Evolutionary conservation across 352 stramenopile genomes (phyloP).

Genomic region (Thalassiosira mediterranea): DNA sequence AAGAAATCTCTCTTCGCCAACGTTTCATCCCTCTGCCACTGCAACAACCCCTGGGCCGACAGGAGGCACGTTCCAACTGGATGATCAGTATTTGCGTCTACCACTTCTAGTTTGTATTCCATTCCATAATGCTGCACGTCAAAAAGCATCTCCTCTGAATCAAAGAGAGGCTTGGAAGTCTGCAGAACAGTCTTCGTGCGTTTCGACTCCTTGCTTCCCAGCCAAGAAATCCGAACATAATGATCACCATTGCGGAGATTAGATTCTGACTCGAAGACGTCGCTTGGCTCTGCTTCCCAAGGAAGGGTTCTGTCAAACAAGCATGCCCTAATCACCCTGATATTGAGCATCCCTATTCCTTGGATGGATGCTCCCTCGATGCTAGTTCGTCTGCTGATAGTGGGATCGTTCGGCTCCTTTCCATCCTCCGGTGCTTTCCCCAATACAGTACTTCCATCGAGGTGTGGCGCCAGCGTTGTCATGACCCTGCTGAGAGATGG

Average conservation of each 20-base stretch:
- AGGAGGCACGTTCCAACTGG: slow-evolving; percentile 69
- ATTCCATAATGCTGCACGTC: slow-evolving; percentile 60
- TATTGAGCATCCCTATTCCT: slow-evolving; percentile 65
- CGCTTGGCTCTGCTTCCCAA: slow-evolving; percentile 54
- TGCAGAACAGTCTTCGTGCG: slow-evolving; percentile 75
- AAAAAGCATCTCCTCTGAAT: slow-evolving; percentile 74
- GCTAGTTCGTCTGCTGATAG: no score
- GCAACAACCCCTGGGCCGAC: slow-evolving; percentile 72
- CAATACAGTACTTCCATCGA: slow-evolving; percentile 1
- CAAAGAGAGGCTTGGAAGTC: slow-evolving; percentile 71
- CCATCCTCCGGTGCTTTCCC: background rate
- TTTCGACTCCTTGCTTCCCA: slow-evolving; percentile 54
- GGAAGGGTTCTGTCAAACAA: slow-evolving; percentile 67
- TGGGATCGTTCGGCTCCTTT: slow-evolving; percentile 9
- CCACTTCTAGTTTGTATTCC: slow-evolving; percentile 74
- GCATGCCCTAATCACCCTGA: slow-evolving; percentile 66
- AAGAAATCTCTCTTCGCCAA: slow-evolving; percentile 52
- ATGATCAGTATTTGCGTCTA: slow-evolving; percentile 78
- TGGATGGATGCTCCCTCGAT: slow-evolving; percentile 10
- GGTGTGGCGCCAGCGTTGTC: slow-evolving; percentile 50
- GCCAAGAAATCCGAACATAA: slow-evolving; percentile 74
- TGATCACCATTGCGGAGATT: slow-evolving; percentile 73
- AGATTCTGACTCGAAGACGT: slow-evolving; percentile 43
- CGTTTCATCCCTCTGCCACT: slow-evolving; percentile 72
- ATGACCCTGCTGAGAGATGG: slow-evolving; percentile 48